phyloP scores from a whole-genome alignment of 208 protist genomes.

The Trypanosoma caninum region DNA sequence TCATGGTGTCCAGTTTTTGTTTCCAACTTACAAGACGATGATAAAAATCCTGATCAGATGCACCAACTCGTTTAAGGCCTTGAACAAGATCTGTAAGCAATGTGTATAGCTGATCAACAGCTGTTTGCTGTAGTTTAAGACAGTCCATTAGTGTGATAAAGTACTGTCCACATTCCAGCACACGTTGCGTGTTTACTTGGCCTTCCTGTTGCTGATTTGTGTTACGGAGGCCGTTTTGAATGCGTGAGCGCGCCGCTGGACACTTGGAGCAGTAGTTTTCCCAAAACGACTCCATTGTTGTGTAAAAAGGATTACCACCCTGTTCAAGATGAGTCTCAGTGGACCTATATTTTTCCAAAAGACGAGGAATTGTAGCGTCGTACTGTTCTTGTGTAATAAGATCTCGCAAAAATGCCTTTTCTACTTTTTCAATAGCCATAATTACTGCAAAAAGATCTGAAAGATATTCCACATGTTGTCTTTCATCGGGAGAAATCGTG shows the following conservation, averaged over 20 bases:
- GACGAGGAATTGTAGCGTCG: slow-evolving; percentile 65
- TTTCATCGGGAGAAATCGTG: slow-evolving; percentile 58
- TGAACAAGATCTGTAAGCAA: slow-evolving; percentile 86
- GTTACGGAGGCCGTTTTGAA: slow-evolving; percentile 26
- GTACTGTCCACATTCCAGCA: slow-evolving; percentile 87
- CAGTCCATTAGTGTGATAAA: slow-evolving; percentile 95
- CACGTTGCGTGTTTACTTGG: slow-evolving; percentile 53
- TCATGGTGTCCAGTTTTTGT: slow-evolving; percentile 80
- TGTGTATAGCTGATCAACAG: slow-evolving; percentile 91
- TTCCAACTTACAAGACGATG: slow-evolving; percentile 67
- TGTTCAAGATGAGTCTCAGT: slow-evolving; percentile 71
- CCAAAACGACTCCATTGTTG: slow-evolving; percentile 90
- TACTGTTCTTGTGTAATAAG: slow-evolving; percentile 89
- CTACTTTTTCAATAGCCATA: slow-evolving; percentile 92
- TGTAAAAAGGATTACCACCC: slow-evolving; percentile 69
- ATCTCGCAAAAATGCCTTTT: slow-evolving; percentile 93
- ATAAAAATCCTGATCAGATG: slow-evolving; percentile 53
- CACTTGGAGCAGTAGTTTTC: slow-evolving; percentile 82
- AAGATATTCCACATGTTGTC: slow-evolving; percentile 91
- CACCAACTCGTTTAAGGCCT: slow-evolving; percentile 41
- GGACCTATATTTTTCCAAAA: slow-evolving; percentile 95
- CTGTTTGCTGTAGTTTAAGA: slow-evolving; percentile 85
- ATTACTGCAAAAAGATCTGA: slow-evolving; percentile 94
- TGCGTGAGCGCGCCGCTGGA: slow-evolving; percentile 53
- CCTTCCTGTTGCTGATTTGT: slow-evolving; percentile 29